Evolutionary conservation across 225 moss, liverwort and hornwort genomes (phyloP), one percentile per base, ranked within the genome.

Genomic region (Rhytidiadelphus loreus): DNA sequence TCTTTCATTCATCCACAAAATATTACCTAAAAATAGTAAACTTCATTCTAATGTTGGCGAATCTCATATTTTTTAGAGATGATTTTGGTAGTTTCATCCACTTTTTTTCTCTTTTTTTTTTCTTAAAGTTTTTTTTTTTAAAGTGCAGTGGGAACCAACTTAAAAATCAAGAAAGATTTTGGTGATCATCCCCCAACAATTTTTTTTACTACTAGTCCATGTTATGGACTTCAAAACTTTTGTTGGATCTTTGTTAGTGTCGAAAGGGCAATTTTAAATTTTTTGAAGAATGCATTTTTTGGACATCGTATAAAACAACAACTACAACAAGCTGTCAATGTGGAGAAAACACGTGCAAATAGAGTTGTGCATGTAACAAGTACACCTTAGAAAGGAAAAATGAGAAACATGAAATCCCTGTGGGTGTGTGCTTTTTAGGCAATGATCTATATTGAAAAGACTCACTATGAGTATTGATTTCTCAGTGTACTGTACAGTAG

Each of bases 301-400:
- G 41, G 4, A 5, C 28, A 43, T 16, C 44, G 10, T 10, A 10
- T 71, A 23, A 28, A 28, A 41, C 26, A 74, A 48, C n/a, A n/a
- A n/a, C n/a, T n/a, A 48, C 29, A 2, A 30, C 4, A 3, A 74
- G 12, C 7, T 48, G 1, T 74, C 4, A 7, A 74, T 12, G 74
- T 30, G 11, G 0, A 12, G 8, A 21, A 48, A 50, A 32, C 8
- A 32, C 2, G 0, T 12, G 12, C 32, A 30, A 48, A 74, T 32
- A 48, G 7, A 32, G 17, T 20, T 0, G 1, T 74, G 19, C 0
- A 0, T 32, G 6, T 11, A 32, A 48, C 29, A 12, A 19, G 30
- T 7, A 24, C n/a, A n/a, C n/a, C 1, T 0, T 48, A 32, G 12
- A 48, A 74, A n/a, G n/a, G 20, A 4, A 48, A 30, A 30, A 48